A percentile compares a stretch with the other conserved stretches of the same genome.
These are phyloP conservation scores for Spergularia azorica DNA, from an alignment of 179 eudicot species.

Conservation along the genomic window DNA sequence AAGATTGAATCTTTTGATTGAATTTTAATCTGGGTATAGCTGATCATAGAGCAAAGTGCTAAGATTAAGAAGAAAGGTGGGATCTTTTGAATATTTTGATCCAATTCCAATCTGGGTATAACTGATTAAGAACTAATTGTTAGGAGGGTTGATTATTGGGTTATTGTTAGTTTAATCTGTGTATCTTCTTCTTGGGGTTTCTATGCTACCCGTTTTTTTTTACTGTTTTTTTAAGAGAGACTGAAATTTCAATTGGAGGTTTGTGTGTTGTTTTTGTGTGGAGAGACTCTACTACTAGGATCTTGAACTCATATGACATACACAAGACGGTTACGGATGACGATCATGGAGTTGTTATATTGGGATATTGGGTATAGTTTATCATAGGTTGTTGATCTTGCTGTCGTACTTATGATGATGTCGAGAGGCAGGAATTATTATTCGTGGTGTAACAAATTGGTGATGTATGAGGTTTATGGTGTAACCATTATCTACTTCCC, in stretches of 20 bases:
- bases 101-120: not conserved
- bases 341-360: no score
- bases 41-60: no score
- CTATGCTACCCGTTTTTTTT: no score
- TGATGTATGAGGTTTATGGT: not conserved
- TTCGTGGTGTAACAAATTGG: no score
- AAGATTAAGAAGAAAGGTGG: not conserved
- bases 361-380: not conserved
- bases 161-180: not conserved
- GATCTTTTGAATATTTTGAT: not conserved
- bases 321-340: no score
- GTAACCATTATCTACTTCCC: not conserved
- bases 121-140: no score
- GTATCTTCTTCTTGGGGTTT: not conserved
- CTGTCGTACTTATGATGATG: not conserved
- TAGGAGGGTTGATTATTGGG: not conserved
- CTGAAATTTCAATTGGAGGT: not conserved
- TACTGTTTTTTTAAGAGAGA: not conserved
- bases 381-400: not conserved
- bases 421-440: not conserved
- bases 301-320: no score
- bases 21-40: constrained; percentile 5
- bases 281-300: not conserved
- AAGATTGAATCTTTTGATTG: not conserved
- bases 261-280: not conserved